Conservation (phyloP, 257 asterid genomes). For the Solanum raphanifolium region DNA sequence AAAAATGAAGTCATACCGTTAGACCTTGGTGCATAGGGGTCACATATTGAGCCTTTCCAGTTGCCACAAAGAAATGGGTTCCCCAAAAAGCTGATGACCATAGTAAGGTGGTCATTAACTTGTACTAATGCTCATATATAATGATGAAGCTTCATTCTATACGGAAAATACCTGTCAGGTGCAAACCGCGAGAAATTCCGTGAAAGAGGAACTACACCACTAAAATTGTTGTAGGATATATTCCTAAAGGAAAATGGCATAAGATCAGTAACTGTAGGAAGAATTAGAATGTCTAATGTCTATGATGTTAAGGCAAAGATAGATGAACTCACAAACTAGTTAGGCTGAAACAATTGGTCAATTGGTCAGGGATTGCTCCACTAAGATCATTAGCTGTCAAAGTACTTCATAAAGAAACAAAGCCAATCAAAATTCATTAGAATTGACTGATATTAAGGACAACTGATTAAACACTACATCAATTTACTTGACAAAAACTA, state of each 20-base stretch:
- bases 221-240: conserved; percentile 71
- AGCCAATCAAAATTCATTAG: not conserved
- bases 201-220: conserved; percentile 60
- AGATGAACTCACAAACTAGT: conserved; percentile 52
- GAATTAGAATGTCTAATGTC: not conserved
- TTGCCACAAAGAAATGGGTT: conserved; percentile 76
- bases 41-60: conserved; percentile 84
- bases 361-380: conserved; percentile 74
- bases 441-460: not conserved
- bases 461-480: not conserved
- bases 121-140: not conserved
- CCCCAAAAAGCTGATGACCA: conserved; percentile 58
- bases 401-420: conserved; percentile 37
- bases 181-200: conserved; percentile 78
- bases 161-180: conserved; percentile 55
- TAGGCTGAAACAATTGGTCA: conserved; percentile 79
- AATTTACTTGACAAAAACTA: not conserved
- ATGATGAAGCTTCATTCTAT: not conserved
- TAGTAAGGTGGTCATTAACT: not conserved
- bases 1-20: conserved; percentile 30
- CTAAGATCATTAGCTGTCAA: conserved; percentile 52
- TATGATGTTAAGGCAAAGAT: not conserved
- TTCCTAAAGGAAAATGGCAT: conserved; percentile 37
- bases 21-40: conserved; percentile 49
- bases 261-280: conserved; percentile 3